phyloP scores from a whole-genome alignment of 345 rosid genomes.

The Citrus cavaleriei region DNA sequence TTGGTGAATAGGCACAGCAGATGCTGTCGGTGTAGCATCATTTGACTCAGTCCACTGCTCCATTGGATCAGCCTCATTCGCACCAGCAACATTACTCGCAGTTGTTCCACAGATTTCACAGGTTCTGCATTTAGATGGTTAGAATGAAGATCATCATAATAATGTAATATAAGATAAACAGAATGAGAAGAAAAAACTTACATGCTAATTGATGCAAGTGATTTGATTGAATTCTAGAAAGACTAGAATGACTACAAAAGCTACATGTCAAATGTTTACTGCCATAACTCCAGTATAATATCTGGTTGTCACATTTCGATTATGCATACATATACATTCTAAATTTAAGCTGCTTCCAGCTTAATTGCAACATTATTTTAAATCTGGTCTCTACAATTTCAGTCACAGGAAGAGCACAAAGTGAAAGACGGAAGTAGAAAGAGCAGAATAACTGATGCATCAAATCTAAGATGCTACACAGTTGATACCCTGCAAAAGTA shows the following conservation, averaged over 20 bases:
- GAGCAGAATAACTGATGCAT: not conserved
- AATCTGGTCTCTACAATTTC: not conserved
- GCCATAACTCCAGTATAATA: not conserved
- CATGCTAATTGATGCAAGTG: not conserved
- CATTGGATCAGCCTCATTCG: slow-evolving; percentile 40
- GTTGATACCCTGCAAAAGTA: not conserved
- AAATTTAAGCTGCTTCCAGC: not conserved
- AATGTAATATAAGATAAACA: not conserved
- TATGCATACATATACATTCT: too few relatives aligned
- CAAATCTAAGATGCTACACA: not conserved
- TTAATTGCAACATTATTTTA: not conserved
- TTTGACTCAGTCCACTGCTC: slow-evolving; percentile 44
- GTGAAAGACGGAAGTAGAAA: not conserved
- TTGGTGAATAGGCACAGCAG: slow-evolving; percentile 23
- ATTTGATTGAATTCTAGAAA: not conserved
- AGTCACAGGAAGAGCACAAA: not conserved
- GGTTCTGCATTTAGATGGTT: slow-evolving; percentile 44
- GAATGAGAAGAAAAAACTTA: not conserved
- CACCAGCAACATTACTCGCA: slow-evolving; percentile 62
- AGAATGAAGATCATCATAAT: not conserved
- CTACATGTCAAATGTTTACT: not conserved
- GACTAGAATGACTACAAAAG: not conserved
- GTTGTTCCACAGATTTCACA: slow-evolving; percentile 94
- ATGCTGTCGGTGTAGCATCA: slow-evolving; percentile 30
- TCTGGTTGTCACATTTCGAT: not conserved